Evolutionary conservation across 352 stramenopile genomes (phyloP), one percentile per base, ranked within the genome.

Genomic region (Globisporangium lucens): DNA sequence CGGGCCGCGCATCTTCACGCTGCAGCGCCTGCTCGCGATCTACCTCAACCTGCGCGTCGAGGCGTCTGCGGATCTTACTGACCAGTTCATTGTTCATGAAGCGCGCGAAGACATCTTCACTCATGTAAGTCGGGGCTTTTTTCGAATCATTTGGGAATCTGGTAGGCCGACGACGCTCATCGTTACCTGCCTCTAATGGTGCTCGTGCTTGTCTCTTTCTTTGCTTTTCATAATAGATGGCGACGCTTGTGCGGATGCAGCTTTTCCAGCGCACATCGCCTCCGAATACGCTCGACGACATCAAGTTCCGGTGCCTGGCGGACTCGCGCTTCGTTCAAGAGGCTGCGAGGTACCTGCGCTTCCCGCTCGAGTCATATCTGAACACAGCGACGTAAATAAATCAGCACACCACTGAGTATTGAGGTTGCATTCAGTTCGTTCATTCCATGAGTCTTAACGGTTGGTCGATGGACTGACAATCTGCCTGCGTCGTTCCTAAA

Each of bases 271-370:
- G 85, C 46, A 83, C 82, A 12, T 93, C 87, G 20, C 68, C 83
- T 58, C 79, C 83, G 1, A 79, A 87, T 38, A 79, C 82, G 56
- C 71, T 93, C 20, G 87, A 93, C 69, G 81, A 93, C 56, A 86
- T 91, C 38, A 89, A 89, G 52, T 91, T 93, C 57, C 85, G 87
- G 9, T 93, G 87, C 51, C 75, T 93, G 5, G 87, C 87, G 15
- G 84, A 92, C 56, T 76, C 77, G 43, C 67, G 78, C 17, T 89
- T 91, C 56, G 80, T 91, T n/a, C 76, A 89, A 29, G 78, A 89
- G 63, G 84, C 80, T 0, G 80, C 83, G 4, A 67, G 63, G 3
- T 78, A 74, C 63, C 59, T 91, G 20, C 73, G 71, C 0, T 90
- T 91, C 61, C 82, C 83, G 13, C 70, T 91, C 49, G 80, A 90